Evolutionary conservation across 2,329 filamentous ascomycete genomes (phyloP).

Genomic region (Microdochium nivale): DNA sequence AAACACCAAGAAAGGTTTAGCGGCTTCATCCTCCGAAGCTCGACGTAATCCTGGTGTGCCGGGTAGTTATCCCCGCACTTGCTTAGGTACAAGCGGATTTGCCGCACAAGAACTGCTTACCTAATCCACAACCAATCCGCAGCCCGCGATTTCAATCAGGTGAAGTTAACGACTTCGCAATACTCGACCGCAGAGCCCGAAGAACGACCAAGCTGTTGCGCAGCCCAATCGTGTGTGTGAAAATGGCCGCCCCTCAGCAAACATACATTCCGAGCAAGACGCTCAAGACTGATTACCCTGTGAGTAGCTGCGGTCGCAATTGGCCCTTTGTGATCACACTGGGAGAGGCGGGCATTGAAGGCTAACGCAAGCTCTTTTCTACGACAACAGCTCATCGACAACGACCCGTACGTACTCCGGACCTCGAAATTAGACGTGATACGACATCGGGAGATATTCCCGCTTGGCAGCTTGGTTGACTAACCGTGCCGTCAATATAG

Average conservation of each 20-base stretch:
- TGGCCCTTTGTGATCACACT: conserved; percentile 1
- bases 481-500: conserved; percentile 32
- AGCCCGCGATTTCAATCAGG: conserved; percentile 17
- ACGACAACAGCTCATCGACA: conserved; percentile 80
- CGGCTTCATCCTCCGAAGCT: background rate
- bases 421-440: conserved; percentile 3
- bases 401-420: conserved; percentile 71
- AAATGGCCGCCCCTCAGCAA: conserved; percentile 15
- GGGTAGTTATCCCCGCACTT: background rate
- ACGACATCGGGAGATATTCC: background rate
- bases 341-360: background rate
- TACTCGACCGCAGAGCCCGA: background rate
- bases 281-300: conserved; percentile 76
- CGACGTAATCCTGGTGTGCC: background rate
- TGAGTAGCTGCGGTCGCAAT: conserved; percentile 38
- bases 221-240: conserved; percentile 16
- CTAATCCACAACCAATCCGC: conserved; percentile 11
- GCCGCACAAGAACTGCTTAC: conserved; percentile 19
- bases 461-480: background rate
- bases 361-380: background rate
- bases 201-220: conserved; percentile 6
- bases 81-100: background rate
- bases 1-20: background rate
- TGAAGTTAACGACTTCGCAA: conserved; percentile 5
- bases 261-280: conserved; percentile 67